phyloP scores from a whole-genome alignment of 306 rosid genomes.

The Castanospermum australe region DNA sequence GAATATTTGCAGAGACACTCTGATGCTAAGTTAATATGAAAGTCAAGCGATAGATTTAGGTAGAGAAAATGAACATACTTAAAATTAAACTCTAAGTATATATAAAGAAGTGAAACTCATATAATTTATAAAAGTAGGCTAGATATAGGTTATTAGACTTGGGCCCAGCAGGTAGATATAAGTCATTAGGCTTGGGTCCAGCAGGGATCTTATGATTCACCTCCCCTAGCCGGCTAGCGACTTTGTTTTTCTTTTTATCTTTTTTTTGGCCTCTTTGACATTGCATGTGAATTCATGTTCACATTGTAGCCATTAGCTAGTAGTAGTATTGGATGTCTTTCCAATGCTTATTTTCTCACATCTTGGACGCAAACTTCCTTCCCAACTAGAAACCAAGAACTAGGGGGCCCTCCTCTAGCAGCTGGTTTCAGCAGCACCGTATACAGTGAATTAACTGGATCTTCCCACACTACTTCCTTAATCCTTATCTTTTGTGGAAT shows the following conservation, averaged over 20 bases:
- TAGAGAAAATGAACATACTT: too few relatives aligned
- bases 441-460: constrained; percentile 20
- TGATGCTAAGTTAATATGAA: too few relatives aligned
- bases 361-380: neutral
- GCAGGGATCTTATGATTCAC: too few relatives aligned
- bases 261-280: neutral
- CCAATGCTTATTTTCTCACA: neutral
- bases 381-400: constrained; percentile 7
- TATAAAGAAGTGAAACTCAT: too few relatives aligned
- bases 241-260: neutral
- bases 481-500: neutral
- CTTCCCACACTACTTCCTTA: constrained; percentile 15
- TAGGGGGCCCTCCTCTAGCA: neutral
- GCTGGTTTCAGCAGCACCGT: constrained; percentile 1
- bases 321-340: neutral
- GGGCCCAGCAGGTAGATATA: too few relatives aligned
- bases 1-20: too few relatives aligned
- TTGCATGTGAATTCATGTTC: constrained; percentile 15
- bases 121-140: too few relatives aligned
- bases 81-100: too few relatives aligned
- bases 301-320: neutral
- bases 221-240: too few relatives aligned
- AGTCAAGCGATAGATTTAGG: too few relatives aligned
- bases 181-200: too few relatives aligned
- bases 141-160: too few relatives aligned